A percentile compares a stretch with the other conserved stretches of the same genome.
These are phyloP conservation scores for Serendipita vermifera DNA, from an alignment of 768 basidiomycete species.

Conservation along the genomic window DNA sequence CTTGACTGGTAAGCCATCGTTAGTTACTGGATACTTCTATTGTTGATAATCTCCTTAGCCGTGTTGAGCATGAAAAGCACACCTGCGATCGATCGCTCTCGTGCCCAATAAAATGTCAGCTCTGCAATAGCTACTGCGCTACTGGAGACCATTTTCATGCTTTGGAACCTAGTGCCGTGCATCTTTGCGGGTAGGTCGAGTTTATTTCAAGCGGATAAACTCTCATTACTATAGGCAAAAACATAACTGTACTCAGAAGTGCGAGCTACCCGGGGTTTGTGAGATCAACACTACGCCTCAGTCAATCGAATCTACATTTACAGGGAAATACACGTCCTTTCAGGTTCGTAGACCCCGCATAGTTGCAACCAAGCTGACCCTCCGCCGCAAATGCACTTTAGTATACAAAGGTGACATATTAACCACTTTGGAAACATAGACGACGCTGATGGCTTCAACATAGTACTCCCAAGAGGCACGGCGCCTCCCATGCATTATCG, in stretches of 20 bases:
- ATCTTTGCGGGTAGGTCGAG: slow-evolving; percentile 43
- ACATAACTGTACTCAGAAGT: slow-evolving; percentile 35
- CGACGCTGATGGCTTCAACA: not conserved
- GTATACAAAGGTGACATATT: slow-evolving; percentile 44
- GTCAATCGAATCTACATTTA: slow-evolving; percentile 49
- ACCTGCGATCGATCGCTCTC: slow-evolving; percentile 34
- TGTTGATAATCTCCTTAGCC: slow-evolving; percentile 22
- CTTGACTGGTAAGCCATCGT: slow-evolving; percentile 12
- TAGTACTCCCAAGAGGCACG: slow-evolving; percentile 30
- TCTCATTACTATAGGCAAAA: slow-evolving; percentile 30
- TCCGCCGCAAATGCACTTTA: too few species aligned
- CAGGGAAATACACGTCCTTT: slow-evolving; percentile 46
- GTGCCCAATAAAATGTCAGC: slow-evolving; percentile 41
- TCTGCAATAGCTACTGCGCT: slow-evolving; percentile 44
- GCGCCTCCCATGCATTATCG: slow-evolving; percentile 37
- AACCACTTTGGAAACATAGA: not conserved
- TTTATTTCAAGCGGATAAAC: not conserved
- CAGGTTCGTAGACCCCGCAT: too few species aligned
- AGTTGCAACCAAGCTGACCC: too few species aligned
- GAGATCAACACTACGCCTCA: slow-evolving; percentile 46
- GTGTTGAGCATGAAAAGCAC: slow-evolving; percentile 34
- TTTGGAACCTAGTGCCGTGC: slow-evolving; percentile 27
- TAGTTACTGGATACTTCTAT: not conserved
- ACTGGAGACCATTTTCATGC: slow-evolving; percentile 41
- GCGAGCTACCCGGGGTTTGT: slow-evolving; percentile 38